A percentile compares a stretch with the other conserved stretches of the same genome.
Conservation (phyloP, 1,139 yeast species). For the Keqinozyma sinolaborantium region DNA sequence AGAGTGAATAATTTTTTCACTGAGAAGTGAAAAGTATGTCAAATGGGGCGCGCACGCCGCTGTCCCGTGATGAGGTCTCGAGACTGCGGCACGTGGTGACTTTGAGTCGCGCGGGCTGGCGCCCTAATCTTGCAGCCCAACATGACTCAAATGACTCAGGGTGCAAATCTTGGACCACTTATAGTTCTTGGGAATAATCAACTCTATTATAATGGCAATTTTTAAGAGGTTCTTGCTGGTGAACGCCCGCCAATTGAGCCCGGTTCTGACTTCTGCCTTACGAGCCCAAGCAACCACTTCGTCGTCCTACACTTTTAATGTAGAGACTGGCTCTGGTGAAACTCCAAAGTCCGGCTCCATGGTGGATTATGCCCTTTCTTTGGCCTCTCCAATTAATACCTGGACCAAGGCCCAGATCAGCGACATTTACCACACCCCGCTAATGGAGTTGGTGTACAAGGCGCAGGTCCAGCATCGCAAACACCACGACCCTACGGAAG, state of each 20-base stretch:
- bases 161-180: not conserved
- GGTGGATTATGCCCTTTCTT: conserved; percentile 5
- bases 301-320: not conserved
- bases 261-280: not conserved
- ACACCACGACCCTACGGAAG: conserved; percentile 65
- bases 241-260: not conserved
- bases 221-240: too few species aligned
- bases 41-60: too few species aligned
- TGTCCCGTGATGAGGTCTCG: too few species aligned
- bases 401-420: conserved; percentile 63
- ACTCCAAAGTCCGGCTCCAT: not conserved
- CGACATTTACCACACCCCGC: conserved; percentile 61
- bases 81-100: not conserved
- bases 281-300: not conserved
- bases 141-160: not conserved
- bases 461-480: conserved; percentile 67
- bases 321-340: not conserved
- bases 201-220: too few species aligned
- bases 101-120: not conserved
- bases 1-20: not conserved
- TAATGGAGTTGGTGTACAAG: conserved; percentile 57
- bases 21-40: too few species aligned
- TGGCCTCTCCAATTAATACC: conserved; percentile 33
- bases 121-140: not conserved
- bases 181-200: not conserved